Percentiles rank a stretch among this genome's conserved stretches.
Conservation (phyloP, 768 basidiomycete species). For the Mycena latifolia region DNA sequence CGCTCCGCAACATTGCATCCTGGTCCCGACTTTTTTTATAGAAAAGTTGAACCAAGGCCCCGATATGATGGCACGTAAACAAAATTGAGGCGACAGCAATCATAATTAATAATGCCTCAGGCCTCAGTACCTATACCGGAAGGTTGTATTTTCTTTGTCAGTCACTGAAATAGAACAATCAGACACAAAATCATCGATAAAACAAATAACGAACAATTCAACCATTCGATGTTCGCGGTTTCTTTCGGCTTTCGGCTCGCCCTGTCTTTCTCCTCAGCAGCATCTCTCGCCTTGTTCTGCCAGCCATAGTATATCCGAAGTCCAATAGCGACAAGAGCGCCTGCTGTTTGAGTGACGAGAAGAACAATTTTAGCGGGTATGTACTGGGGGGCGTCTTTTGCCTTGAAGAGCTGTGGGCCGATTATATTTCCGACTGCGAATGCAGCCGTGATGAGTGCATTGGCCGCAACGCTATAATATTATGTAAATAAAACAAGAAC, state of each 20-base stretch:
- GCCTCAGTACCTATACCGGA: conserved; percentile 27
- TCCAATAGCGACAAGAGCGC: conserved; percentile 17
- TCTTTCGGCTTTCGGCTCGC: conserved; percentile 11
- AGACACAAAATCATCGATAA: not conserved
- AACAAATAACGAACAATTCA: conserved; percentile 23
- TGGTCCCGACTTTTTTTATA: no score
- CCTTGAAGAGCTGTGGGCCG: conserved; percentile 34
- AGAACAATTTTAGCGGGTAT: conserved; percentile 34
- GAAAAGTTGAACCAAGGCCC: no score
- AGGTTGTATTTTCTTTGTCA: conserved; percentile 25
- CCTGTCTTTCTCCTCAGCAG: conserved; percentile 1
- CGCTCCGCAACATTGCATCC: no score
- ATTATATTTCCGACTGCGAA: conserved; percentile 34
- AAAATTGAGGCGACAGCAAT: no score
- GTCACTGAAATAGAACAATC: conserved; percentile 6
- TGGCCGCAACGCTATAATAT: conserved; percentile 28
- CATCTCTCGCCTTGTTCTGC: conserved; percentile 22
- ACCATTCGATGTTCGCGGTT: conserved; percentile 24
- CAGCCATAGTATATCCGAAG: conserved; percentile 31
- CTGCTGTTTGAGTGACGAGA: conserved; percentile 20
- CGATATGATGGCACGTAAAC: no score
- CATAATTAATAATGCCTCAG: no score
- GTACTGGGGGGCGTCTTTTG: conserved; percentile 33
- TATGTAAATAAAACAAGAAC: not conserved
- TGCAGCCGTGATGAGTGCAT: conserved; percentile 32